Percentiles rank a stretch among this genome's conserved stretches.
These are phyloP conservation scores for Musa schizocarpa DNA, from an alignment of 176 grass and related monocot species.

Conservation along the genomic window DNA sequence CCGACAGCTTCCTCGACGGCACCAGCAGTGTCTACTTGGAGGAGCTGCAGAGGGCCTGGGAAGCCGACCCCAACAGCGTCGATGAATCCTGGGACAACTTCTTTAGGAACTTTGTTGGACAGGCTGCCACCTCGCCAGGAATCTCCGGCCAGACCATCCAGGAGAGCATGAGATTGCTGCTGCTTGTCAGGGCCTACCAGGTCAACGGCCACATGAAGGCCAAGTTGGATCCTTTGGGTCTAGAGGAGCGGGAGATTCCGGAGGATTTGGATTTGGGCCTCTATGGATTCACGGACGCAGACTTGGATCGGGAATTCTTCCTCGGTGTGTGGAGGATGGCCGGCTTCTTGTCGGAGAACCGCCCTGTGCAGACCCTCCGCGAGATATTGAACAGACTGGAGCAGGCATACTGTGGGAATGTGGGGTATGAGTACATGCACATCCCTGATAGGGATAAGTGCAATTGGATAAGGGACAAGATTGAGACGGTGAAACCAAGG, in stretches of 20 bases:
- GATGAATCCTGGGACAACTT: constrained; percentile 17
- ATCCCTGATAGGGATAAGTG: constrained; percentile 34
- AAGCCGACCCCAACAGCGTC: constrained; percentile 8
- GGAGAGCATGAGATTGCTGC: constrained; percentile 39
- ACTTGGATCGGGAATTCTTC: constrained; percentile 44
- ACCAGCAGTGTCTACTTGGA: constrained; percentile 19
- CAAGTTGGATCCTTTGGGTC: constrained; percentile 28
- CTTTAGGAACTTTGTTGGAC: constrained; percentile 11
- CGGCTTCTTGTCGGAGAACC: constrained; percentile 44
- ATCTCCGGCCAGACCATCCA: constrained; percentile 31
- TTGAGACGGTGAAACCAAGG: constrained; percentile 39
- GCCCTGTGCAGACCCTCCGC: constrained; percentile 34
- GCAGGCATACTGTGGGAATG: constrained; percentile 33
- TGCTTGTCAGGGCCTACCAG: constrained; percentile 39
- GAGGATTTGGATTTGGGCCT: constrained; percentile 26
- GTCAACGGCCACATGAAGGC: constrained; percentile 47
- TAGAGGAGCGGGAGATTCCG: constrained; percentile 19
- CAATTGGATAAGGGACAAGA: constrained; percentile 43
- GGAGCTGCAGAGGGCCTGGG: constrained; percentile 18
- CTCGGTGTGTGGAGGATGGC: constrained; percentile 44
- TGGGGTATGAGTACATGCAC: constrained; percentile 49
- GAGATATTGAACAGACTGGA: constrained; percentile 24
- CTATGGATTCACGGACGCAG: constrained; percentile 30
- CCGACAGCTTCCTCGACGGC: constrained; percentile 14
- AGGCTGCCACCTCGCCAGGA: constrained; percentile 9